Evolutionary conservation across 2,329 filamentous ascomycete species (phyloP), one percentile per base, ranked within the genome.

Genomic region (Stagonosporopsis cucurbitacearum): DNA sequence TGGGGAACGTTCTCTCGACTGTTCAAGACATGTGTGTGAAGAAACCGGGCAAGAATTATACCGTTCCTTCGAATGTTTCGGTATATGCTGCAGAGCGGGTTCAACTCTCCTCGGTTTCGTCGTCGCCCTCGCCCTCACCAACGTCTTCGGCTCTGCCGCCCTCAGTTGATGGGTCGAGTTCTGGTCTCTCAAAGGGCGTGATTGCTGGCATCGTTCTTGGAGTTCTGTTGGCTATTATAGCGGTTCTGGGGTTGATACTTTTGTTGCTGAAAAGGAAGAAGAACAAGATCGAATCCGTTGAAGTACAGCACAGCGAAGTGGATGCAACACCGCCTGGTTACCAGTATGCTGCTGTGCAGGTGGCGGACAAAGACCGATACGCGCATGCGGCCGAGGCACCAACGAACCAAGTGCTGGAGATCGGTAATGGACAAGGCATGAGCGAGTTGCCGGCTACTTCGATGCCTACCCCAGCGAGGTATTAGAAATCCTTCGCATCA

Each of bases 1-100:
- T 66, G 33, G 65, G 60, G 2, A 68, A 68, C 20, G 62, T 66
- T 25, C 59, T 66, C 8, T 40, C 56, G 15, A 61, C 60, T 1
- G 48, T 65, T 2, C 44, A 45, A 30, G 57, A 66, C 22, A 50
- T 65, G 26, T 68, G 65, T 30, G 50, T 60, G 20, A 50, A 58
- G 33, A 65, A 65, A 41, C 65, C 63, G 1, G 58, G 52, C 4
- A 63, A 54, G n/a, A 40, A 47, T 7, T 59, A 64, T 43, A 28
- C 49, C 3, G 59, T 61, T 15, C 54, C 54, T 6, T 35, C 42
- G 17, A 45, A 63, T 20, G 50, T 48, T 8, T 52, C 63, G 12
- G 58, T 66, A 17, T 68, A 63, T 44, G 51, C 56, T 28, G 48
- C 65, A 17, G 59, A 64, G 7, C 62, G 54, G 6, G 55, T 68